phyloP scores from a whole-genome alignment of 345 rosid genomes.

The Dipteronia sinensis region DNA sequence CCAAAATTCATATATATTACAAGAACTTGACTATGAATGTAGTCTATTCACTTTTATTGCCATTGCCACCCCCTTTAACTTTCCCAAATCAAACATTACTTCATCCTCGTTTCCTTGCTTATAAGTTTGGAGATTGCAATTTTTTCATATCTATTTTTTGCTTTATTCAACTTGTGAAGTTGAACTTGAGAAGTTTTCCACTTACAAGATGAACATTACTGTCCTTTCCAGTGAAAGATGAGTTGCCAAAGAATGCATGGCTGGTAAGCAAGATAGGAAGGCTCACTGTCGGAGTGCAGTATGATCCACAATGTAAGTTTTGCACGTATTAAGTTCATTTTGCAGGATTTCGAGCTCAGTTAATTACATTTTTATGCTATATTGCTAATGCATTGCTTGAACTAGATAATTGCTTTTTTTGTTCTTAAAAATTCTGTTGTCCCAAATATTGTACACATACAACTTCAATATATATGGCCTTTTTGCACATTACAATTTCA shows the following conservation, averaged over 20 bases:
- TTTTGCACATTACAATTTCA: not conserved
- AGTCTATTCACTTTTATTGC: not conserved
- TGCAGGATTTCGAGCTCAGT: not conserved
- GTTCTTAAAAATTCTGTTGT: not conserved
- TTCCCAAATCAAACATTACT: not conserved
- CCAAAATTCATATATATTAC: not conserved
- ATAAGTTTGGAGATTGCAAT: not conserved
- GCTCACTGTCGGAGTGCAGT: conserved; percentile 77
- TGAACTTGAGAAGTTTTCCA: not conserved
- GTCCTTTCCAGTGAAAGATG: conserved; percentile 43
- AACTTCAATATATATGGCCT: not conserved
- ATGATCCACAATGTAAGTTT: conserved; percentile 76
- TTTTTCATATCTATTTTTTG: not conserved
- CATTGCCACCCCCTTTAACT: not conserved
- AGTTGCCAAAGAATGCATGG: conserved; percentile 81
- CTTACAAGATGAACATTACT: conserved; percentile 6
- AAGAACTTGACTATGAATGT: not conserved
- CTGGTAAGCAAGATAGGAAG: conserved; percentile 86
- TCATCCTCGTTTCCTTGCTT: not conserved
- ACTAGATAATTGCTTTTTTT: not conserved
- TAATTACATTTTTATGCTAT: not conserved
- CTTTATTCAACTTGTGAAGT: not conserved
- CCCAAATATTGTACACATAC: not conserved
- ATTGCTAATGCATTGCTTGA: not conserved
- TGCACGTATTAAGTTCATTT: conserved; percentile 15